Percentiles rank a stretch among this genome's conserved stretches.
Evolutionary conservation across 192 early-diverging fungal genomes (phyloP).

Genomic region (Radiomyces spectabilis): DNA sequence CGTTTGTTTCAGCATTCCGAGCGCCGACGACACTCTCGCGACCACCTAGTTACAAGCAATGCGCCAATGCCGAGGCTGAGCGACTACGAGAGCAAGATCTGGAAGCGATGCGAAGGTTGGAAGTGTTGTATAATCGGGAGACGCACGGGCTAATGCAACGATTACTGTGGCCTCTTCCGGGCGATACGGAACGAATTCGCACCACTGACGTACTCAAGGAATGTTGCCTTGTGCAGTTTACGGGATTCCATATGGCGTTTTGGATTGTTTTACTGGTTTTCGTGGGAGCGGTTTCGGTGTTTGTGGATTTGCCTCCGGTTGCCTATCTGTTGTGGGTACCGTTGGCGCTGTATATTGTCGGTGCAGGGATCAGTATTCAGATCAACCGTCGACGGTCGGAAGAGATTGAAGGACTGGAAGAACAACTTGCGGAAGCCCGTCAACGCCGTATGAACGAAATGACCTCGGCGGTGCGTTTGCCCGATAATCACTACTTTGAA

Average conservation of each 20-base stretch:
- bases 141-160: background rate
- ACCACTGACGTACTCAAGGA: too few relatives aligned
- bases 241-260: background rate
- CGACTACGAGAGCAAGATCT: too few relatives aligned
- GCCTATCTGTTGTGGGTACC: slow-evolving; percentile 6
- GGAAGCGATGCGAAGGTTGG: too few relatives aligned
- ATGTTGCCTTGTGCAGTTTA: background rate
- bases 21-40: too few relatives aligned
- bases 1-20: too few relatives aligned
- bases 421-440: background rate
- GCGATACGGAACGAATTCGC: too few relatives aligned
- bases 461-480: background rate
- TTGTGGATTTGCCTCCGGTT: background rate
- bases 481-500: slow-evolving; percentile 5
- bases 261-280: slow-evolving; percentile 5
- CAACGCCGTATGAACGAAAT: background rate
- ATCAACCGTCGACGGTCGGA: background rate
- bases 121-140: background rate
- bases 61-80: background rate
- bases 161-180: too few relatives aligned
- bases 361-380: background rate
- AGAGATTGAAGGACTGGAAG: background rate
- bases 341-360: background rate
- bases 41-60: slow-evolving; percentile 10
- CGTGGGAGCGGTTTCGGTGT: background rate